A percentile compares a stretch with the other conserved stretches of the same genome.
These are phyloP conservation scores for Chlorella vulgaris DNA, from an alignment of 139 green algal species.

Conservation along the genomic window DNA sequence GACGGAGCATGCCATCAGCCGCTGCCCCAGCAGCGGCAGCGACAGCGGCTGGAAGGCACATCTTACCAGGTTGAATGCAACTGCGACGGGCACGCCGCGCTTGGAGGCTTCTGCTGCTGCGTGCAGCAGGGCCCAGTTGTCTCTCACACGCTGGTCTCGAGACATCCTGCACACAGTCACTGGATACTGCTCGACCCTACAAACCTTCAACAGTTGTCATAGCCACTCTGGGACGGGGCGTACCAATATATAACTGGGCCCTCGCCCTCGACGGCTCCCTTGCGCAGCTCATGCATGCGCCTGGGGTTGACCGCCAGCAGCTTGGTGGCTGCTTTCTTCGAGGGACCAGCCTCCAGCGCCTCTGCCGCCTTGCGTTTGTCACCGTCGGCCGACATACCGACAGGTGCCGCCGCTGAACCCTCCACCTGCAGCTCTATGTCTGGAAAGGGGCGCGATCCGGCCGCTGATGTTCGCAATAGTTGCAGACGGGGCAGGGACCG, in stretches of 20 bases:
- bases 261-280: constrained; percentile 32
- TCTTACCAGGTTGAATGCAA: constrained; percentile 89
- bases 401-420: background rate
- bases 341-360: background rate
- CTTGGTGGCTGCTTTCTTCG: constrained; percentile 12
- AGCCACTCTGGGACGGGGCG: background rate
- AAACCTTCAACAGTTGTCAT: background rate
- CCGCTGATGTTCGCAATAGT: background rate
- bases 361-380: constrained; percentile 26
- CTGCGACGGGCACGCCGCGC: constrained; percentile 54
- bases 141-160: constrained; percentile 85
- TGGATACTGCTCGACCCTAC: too few species aligned
- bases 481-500: background rate
- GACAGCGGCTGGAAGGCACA: too few species aligned
- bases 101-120: constrained; percentile 70
- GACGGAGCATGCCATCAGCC: too few species aligned
- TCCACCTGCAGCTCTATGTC: background rate
- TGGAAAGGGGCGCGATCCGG: background rate
- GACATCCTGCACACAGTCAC: constrained; percentile 72
- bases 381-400: background rate
- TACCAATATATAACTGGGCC: constrained; percentile 84
- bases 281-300: constrained; percentile 61
- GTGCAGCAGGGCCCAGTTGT: constrained; percentile 97
- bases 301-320: constrained; percentile 62
- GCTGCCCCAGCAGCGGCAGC: too few species aligned